Percentiles rank a stretch among this genome's conserved stretches.
phyloP scores from a whole-genome alignment of 1,284 basidiomycete species.

The Marasmius sp. region DNA sequence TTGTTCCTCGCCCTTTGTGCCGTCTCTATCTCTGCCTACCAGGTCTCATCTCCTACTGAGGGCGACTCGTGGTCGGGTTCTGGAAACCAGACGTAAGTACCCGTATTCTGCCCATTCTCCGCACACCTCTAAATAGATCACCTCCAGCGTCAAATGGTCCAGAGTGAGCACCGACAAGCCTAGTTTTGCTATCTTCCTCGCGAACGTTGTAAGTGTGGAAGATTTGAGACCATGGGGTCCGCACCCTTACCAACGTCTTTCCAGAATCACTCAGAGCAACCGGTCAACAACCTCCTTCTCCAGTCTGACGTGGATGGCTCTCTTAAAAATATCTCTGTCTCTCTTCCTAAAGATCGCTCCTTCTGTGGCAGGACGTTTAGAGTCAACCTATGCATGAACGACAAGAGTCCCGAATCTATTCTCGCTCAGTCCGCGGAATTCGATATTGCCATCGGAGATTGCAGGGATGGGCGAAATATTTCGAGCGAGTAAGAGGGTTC shows the following conservation, averaged over 20 bases:
- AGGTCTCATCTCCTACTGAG: conserved; percentile 53
- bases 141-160: neutral
- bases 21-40: conserved; percentile 60
- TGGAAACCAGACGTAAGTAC: conserved; percentile 49
- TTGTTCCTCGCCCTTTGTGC: conserved; percentile 48
- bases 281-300: neutral
- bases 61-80: conserved; percentile 56
- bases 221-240: too few species aligned
- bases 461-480: neutral
- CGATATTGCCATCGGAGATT: conserved; percentile 39
- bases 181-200: neutral
- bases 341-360: neutral
- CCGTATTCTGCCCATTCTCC: neutral
- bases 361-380: conserved; percentile 40
- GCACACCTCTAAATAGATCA: neutral
- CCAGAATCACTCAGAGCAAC: neutral
- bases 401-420: conserved; percentile 45
- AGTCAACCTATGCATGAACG: conserved; percentile 65
- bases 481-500: too few species aligned
- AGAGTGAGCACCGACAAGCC: neutral
- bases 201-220: neutral
- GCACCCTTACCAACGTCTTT: neutral
- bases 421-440: conserved; percentile 67
- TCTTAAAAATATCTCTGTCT: neutral
- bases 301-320: conserved; percentile 17